A percentile compares a stretch with the other conserved stretches of the same genome.
These are phyloP conservation scores for Alternaria incomplexa DNA, from an alignment of 2,329 filamentous ascomycete species.

Conservation along the genomic window DNA sequence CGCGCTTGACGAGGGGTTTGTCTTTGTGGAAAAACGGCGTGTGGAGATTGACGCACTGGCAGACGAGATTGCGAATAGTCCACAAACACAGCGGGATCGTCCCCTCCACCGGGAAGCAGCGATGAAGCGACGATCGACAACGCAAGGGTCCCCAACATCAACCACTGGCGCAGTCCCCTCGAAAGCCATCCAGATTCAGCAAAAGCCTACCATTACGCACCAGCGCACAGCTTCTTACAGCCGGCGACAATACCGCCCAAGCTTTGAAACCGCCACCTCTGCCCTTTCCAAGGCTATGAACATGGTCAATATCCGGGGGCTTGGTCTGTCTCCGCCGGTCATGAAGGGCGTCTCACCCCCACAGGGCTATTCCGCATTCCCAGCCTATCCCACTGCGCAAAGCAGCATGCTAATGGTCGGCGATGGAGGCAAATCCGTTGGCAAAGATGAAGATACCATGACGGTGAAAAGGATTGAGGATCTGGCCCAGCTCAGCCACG, in stretches of 20 bases:
- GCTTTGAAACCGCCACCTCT: conserved; percentile 79
- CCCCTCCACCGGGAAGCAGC: conserved; percentile 63
- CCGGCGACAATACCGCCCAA: conserved; percentile 74
- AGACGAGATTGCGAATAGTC: conserved; percentile 88
- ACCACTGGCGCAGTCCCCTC: conserved; percentile 74
- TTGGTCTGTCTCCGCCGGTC: conserved; percentile 70
- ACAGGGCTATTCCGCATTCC: conserved; percentile 79
- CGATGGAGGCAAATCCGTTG: conserved; percentile 66
- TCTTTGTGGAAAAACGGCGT: conserved; percentile 91
- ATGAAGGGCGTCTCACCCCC: conserved; percentile 70
- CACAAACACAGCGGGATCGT: conserved; percentile 59
- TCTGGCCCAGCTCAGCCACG: conserved; percentile 88
- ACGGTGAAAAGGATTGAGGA: conserved; percentile 87
- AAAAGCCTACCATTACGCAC: conserved; percentile 66
- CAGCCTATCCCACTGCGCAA: conserved; percentile 77
- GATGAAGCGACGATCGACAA: conserved; percentile 77
- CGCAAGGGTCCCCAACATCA: conserved; percentile 73
- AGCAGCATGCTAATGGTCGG: conserved; percentile 70
- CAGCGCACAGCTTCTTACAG: conserved; percentile 81
- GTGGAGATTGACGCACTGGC: conserved; percentile 98
- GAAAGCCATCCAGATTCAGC: conserved; percentile 77
- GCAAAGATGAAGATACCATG: conserved; percentile 77
- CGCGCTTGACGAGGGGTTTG: conserved; percentile 90
- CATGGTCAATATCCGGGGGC: conserved; percentile 81
- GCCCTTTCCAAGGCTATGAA: conserved; percentile 95